Evolutionary conservation across 108 stramenopile species (phyloP), one percentile per base, ranked within the genome.

Genomic region (Schizochytrium sp.): DNA sequence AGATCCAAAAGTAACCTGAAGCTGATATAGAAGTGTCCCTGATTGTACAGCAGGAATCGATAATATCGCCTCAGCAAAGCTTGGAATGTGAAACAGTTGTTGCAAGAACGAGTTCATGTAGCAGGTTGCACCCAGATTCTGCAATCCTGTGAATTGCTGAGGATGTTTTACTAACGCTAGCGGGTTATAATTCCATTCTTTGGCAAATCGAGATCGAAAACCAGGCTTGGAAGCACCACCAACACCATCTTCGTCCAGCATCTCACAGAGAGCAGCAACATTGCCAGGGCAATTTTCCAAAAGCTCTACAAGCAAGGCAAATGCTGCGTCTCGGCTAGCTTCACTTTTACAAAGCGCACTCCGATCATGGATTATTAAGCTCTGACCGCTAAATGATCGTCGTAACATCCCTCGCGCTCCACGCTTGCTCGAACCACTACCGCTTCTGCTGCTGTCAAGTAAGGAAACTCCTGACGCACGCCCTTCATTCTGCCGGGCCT

Each of bases 91-190:
- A 3, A 55, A 90, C 4, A 93, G 47, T 88, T 93, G 93, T 83
- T 94, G 94, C 15, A 94, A 61, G 4, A 91, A 92, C 47, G 90
- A 91, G 92, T 94, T 94, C 93, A 94, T 92, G 92, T 94, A 94
- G 92, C 94, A 94, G 45, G 93, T 94, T 59, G 92, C 92, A 44
- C 94, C 94, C 13, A 92, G 92, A 72, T 94, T 94, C 69, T 93
- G 88, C 56, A 94, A 72, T 44, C 94, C 94, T 49, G 92, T 69
- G 55, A 91, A 93, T 8, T 90, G 93, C 19, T 83, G 47, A n/a
- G 76, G 76, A 55, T 83, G 76, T 40, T 83, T 83, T n/a, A 28
- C 76, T 5, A 83, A 53, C 10, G 15, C 53, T 38, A 83, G 47
- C 15, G 76, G 76, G 76, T 83, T 83, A 28, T 83, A 83, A 53